Evolutionary conservation across 2,329 filamentous ascomycete genomes (phyloP).

Genomic region (Exserohilum turcica): DNA sequence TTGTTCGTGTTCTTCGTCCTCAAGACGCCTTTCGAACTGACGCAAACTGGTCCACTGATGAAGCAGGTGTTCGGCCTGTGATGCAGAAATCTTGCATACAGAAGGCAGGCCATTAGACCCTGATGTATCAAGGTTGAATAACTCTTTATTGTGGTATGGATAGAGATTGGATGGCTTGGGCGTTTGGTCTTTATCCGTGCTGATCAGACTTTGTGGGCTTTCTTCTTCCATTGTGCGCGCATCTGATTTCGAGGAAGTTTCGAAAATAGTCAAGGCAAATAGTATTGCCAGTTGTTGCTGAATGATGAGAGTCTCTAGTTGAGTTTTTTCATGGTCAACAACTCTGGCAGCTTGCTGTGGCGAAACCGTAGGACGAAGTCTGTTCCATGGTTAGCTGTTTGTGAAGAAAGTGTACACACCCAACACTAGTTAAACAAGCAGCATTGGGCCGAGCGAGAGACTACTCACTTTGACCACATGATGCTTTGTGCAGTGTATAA

Average conservation of each 20-base stretch:
- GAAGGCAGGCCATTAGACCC: slow-evolving; percentile 32
- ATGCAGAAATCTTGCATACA: slow-evolving; percentile 30
- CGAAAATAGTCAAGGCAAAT: slow-evolving; percentile 26
- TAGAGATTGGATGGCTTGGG: slow-evolving; percentile 32
- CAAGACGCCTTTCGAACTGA: slow-evolving; percentile 37
- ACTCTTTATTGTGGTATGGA: slow-evolving; percentile 36
- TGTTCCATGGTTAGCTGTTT: slow-evolving; percentile 12
- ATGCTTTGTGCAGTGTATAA: slow-evolving; percentile 47
- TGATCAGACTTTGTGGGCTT: slow-evolving; percentile 35
- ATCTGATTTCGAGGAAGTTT: slow-evolving; percentile 19
- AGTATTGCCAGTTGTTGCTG: slow-evolving; percentile 48
- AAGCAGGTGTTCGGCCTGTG: slow-evolving; percentile 36
- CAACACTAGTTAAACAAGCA: no score
- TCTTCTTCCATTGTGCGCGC: slow-evolving; percentile 37
- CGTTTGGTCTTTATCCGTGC: slow-evolving; percentile 6
- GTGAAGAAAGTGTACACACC: background rate
- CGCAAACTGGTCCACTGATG: slow-evolving; percentile 42
- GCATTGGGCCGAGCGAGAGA: no score
- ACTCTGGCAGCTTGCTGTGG: slow-evolving; percentile 39
- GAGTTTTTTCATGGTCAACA: slow-evolving; percentile 44
- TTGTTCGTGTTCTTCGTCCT: slow-evolving; percentile 29
- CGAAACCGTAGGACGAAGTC: slow-evolving; percentile 39
- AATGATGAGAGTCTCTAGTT: slow-evolving; percentile 46
- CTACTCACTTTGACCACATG: slow-evolving; percentile 46
- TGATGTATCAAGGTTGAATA: slow-evolving; percentile 32